Conservation (phyloP, 306 rosid species). For the Spatholobus suberectus region DNA sequence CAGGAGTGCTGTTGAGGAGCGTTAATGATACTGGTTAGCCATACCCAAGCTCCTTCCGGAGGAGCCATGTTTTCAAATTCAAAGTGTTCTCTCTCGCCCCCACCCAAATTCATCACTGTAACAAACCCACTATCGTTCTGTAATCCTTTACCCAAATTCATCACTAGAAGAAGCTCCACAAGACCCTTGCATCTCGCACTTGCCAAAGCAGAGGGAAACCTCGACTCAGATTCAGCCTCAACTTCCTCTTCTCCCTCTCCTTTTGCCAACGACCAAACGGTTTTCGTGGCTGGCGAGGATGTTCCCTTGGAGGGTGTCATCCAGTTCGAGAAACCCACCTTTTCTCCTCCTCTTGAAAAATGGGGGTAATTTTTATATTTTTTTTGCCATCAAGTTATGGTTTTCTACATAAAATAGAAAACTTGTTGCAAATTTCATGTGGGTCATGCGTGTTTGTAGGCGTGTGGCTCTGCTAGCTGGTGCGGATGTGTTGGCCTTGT, state of each 20-base stretch:
- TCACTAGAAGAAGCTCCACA: slow-evolving; percentile 37
- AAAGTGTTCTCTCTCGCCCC: slow-evolving; percentile 50
- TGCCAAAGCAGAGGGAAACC: slow-evolving; percentile 62
- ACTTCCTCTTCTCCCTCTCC: slow-evolving; percentile 51
- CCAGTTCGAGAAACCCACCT: slow-evolving; percentile 79
- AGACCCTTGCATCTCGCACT: slow-evolving; percentile 57
- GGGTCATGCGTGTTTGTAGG: slow-evolving; percentile 50
- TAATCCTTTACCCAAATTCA: slow-evolving; percentile 46
- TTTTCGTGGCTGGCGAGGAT: slow-evolving; percentile 68
- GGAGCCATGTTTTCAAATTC: slow-evolving; percentile 61
- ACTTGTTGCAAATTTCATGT: neutral
- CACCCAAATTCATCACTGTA: slow-evolving; percentile 42
- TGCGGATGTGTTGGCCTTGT: slow-evolving; percentile 88
- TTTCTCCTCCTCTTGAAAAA: slow-evolving; percentile 65
- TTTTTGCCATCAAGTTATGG: neutral
- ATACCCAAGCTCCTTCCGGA: slow-evolving; percentile 61
- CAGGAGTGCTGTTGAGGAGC: neutral
- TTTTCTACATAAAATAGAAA: neutral
- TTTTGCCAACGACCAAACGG: slow-evolving; percentile 53
- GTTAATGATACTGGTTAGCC: neutral
- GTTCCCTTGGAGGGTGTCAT: slow-evolving; percentile 96
- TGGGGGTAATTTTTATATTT: slow-evolving; percentile 90
- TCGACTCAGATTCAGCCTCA: slow-evolving; percentile 55
- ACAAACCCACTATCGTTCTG: slow-evolving; percentile 59
- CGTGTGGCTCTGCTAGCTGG: slow-evolving; percentile 83